Conservation (phyloP, 208 protist genomes). For the Porcisia hertigi region DNA sequence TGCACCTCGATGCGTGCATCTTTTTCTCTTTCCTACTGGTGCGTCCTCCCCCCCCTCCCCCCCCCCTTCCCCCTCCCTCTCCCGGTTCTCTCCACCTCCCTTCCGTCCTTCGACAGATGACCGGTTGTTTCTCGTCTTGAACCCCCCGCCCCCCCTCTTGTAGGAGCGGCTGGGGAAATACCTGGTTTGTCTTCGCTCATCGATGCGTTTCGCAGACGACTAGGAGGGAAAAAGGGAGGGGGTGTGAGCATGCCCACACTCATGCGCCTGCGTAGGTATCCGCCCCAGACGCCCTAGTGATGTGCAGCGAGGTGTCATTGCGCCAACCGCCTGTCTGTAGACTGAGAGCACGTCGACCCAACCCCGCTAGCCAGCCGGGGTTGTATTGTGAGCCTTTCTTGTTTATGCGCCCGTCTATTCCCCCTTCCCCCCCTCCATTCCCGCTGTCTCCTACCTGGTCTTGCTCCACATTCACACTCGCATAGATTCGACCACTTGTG, state of each 20-base stretch:
- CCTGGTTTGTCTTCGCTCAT: neutral
- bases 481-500: neutral
- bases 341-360: no score
- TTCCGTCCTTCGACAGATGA: no score
- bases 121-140: no score
- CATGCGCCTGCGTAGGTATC: neutral
- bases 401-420: neutral
- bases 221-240: neutral
- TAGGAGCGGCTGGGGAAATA: no score
- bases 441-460: neutral
- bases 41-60: no score
- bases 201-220: neutral
- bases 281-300: neutral
- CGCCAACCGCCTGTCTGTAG: neutral
- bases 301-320: neutral
- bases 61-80: no score
- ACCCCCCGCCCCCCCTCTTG: no score
- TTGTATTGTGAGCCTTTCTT: neutral
- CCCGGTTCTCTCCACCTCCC: no score
- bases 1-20: no score
- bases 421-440: neutral
- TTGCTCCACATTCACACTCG: neutral
- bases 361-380: neutral
- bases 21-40: no score
- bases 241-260: neutral